phyloP scores from a whole-genome alignment of 164 flowering plant species.

The Berberis vulgaris region DNA sequence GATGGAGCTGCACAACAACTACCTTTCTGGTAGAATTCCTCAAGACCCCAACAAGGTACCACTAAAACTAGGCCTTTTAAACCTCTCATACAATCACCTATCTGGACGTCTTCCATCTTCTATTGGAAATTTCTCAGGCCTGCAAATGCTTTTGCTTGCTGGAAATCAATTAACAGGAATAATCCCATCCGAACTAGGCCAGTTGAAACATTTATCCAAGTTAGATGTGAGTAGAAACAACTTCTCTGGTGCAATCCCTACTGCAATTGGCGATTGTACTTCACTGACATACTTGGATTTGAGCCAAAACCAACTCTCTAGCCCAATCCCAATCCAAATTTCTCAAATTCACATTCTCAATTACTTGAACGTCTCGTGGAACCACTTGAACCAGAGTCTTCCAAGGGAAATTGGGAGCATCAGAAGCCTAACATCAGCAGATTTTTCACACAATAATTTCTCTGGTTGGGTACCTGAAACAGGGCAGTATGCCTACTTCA shows the following conservation, averaged over 20 bases:
- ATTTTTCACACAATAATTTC: conserved; percentile 64
- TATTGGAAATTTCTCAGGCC: conserved; percentile 42
- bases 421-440: conserved; percentile 60
- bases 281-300: conserved; percentile 49
- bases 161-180: conserved; percentile 47
- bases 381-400: conserved; percentile 35
- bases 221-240: conserved; percentile 45
- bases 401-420: conserved; percentile 49
- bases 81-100: conserved; percentile 48
- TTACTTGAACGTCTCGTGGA: conserved; percentile 56
- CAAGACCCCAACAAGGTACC: conserved; percentile 18
- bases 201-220: conserved; percentile 26
- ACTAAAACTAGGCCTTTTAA: conserved; percentile 37
- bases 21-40: conserved; percentile 35
- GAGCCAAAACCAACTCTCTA: conserved; percentile 58
- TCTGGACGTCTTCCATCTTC: conserved; percentile 44
- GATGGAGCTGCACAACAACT: conserved; percentile 52
- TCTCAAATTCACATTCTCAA: conserved; percentile 45
- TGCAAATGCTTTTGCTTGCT: conserved; percentile 39
- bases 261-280: conserved; percentile 36
- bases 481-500: conserved; percentile 51
- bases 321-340: conserved; percentile 48
- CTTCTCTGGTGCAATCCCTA: conserved; percentile 49
- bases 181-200: conserved; percentile 53
- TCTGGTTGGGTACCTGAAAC: conserved; percentile 49